Evolutionary conservation across 768 basidiomycete genomes (phyloP).

Genomic region (Suillus occidentalis): DNA sequence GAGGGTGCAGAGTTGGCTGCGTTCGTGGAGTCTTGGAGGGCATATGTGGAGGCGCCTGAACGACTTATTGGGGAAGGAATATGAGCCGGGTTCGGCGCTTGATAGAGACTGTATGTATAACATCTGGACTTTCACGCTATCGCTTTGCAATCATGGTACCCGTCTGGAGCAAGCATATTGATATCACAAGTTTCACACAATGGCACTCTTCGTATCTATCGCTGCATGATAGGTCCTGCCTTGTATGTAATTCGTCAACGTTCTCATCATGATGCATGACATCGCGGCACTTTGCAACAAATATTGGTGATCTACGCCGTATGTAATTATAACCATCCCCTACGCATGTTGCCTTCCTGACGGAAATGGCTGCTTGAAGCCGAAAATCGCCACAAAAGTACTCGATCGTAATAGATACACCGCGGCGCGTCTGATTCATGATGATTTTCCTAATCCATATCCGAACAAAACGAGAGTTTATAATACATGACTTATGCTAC

Average conservation of each 20-base stretch:
- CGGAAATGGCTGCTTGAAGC: not conserved
- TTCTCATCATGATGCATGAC: not conserved
- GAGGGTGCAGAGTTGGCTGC: conserved; percentile 89
- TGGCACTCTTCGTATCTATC: not conserved
- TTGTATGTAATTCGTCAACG: not conserved
- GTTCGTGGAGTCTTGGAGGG: conserved; percentile 84
- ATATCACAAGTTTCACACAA: not conserved
- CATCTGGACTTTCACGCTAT: not conserved
- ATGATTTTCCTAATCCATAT: not conserved
- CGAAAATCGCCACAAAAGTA: not conserved
- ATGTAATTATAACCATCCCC: not conserved
- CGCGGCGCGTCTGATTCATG: not conserved
- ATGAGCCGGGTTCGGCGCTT: conserved; percentile 18
- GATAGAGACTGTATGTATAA: not conserved
- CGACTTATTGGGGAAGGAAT: conserved; percentile 58
- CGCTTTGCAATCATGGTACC: not conserved
- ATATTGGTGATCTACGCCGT: not conserved
- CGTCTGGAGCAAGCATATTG: not conserved
- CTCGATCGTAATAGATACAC: not conserved
- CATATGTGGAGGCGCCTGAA: conserved; percentile 74
- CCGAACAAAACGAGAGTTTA: not conserved
- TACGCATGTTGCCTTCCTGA: not conserved
- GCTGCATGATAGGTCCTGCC: not conserved
- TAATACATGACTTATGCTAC: not conserved
- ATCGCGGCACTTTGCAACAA: not conserved